Evolutionary conservation across 2,329 filamentous ascomycete species (phyloP), one percentile per base, ranked within the genome.

Genomic region (Pseudocercospora musae): DNA sequence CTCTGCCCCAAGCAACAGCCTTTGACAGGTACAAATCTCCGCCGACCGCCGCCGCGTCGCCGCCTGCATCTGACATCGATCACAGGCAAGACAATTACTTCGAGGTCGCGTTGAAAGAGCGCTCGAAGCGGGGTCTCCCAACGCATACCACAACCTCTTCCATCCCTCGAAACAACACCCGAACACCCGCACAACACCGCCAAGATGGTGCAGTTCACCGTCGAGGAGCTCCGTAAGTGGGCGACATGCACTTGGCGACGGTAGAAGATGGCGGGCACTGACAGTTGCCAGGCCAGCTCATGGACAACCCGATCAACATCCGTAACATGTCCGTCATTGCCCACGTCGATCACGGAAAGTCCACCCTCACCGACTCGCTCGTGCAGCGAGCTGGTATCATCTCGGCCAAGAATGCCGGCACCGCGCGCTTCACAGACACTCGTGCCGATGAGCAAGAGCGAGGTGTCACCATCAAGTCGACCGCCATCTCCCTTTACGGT

Each of bases 381-480:
- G 90, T 99, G 79, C 92, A 96, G 85, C 95, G 96, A 85, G 94
- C 94, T 77, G 95, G 95, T 94, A 99, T 99, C 79, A 97, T 99
- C 80, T 98, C 95, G 75, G 91, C 92, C 75, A 92, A 92, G 76
- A 98, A 98, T 85, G 95, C 95, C 75, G 95, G 95, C 82, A 92
- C 96, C 80, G 88, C 89, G 72, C 90, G 95, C 82, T 96, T 94
- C 80, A 99, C 93, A 76, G 95, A 99, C 83, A 99, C 95, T 70
- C 91, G 95, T 83, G 84, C 90, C 71, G 95, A 99, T 80, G 95
- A 99, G 82, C 95, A 99, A 85, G 95, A 99, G 81, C 93, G 95
- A 89, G 92, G 95, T 88, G 97, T 99, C 78, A 99, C 95, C 75
- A 99, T 99, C 89, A 99, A 99, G 89, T 99, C 95, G 62, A 99